A percentile compares a stretch with the other conserved stretches of the same genome.
Conservation (phyloP, 129 eudicot species). For the Artemisia argyi region DNA sequence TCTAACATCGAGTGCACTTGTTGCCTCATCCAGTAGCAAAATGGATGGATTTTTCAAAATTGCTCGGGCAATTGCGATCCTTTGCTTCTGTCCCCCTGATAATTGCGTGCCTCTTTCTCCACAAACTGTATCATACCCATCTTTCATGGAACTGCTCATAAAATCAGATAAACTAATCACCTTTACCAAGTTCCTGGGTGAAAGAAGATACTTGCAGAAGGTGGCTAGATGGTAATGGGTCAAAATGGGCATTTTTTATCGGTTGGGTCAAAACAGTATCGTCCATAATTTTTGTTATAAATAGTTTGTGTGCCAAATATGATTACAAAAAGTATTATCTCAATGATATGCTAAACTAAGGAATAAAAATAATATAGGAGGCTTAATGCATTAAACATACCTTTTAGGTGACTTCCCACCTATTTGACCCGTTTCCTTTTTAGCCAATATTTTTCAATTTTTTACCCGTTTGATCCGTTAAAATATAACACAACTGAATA, state of each 20-base stretch:
- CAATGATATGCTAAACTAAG: not conserved
- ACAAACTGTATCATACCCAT: constrained; percentile 51
- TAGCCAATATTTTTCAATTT: not conserved
- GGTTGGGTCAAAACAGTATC: not conserved
- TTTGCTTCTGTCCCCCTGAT: constrained; percentile 64
- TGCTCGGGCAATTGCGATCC: constrained; percentile 61
- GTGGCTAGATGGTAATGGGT: not conserved
- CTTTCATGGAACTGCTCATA: constrained; percentile 42
- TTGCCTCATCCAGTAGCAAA: constrained; percentile 52
- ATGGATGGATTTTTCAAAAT: constrained; percentile 50
- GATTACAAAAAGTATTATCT: not conserved
- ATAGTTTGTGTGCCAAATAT: too few species aligned
- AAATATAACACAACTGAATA: not conserved
- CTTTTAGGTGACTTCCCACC: not conserved
- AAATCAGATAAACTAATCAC: constrained; percentile 48
- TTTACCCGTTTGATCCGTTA: not conserved
- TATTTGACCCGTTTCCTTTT: not conserved
- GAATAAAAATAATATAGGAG: not conserved
- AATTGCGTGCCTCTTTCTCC: constrained; percentile 63
- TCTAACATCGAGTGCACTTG: constrained; percentile 48
- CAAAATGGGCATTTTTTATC: not conserved
- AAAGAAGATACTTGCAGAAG: not conserved
- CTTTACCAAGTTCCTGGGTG: not conserved
- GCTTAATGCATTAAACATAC: not conserved
- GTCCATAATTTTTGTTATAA: not conserved